These are phyloP conservation scores for Serpula lacrymans DNA, from an alignment of 768 basidiomycete species.

Conservation along the genomic window DNA sequence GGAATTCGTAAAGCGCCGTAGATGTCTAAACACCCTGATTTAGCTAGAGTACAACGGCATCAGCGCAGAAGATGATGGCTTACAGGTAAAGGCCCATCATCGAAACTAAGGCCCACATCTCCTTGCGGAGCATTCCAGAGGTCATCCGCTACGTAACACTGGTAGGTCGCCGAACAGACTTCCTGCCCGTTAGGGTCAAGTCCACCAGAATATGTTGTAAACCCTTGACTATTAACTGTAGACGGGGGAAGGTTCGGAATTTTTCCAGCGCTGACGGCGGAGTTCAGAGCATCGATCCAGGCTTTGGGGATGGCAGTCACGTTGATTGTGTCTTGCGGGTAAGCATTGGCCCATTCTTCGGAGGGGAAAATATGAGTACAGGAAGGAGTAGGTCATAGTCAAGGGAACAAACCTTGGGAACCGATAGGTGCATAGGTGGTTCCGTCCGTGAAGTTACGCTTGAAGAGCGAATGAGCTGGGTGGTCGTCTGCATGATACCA, in stretches of 20 bases:
- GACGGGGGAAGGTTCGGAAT: slow-evolving; percentile 69
- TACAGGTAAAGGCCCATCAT: slow-evolving; percentile 72
- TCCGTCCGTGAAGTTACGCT: slow-evolving; percentile 47
- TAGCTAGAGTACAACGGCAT: slow-evolving; percentile 4
- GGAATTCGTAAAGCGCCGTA: slow-evolving; percentile 56
- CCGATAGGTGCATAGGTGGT: slow-evolving; percentile 53
- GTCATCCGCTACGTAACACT: slow-evolving; percentile 60
- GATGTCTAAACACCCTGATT: slow-evolving; percentile 33
- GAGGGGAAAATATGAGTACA: slow-evolving; percentile 9
- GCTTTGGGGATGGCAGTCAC: slow-evolving; percentile 49
- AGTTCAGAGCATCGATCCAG: slow-evolving; percentile 72
- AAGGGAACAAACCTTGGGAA: slow-evolving; percentile 44
- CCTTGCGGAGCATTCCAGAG: slow-evolving; percentile 77
- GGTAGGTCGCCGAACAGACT: slow-evolving; percentile 77
- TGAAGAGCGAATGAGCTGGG: slow-evolving; percentile 60
- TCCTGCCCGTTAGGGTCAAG: slow-evolving; percentile 40
- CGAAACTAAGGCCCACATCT: slow-evolving; percentile 63
- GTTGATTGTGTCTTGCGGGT: slow-evolving; percentile 53
- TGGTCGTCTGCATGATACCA: slow-evolving; percentile 69
- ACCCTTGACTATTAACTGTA: slow-evolving; percentile 27
- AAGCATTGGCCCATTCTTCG: slow-evolving; percentile 61
- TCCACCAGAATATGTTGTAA: slow-evolving; percentile 36
- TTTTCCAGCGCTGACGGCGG: slow-evolving; percentile 61
- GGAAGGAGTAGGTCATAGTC: not conserved
- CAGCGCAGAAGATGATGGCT: slow-evolving; percentile 10